Evolutionary conservation across 129 eudicot species (phyloP).

Genomic region (Flaveria robusta): DNA sequence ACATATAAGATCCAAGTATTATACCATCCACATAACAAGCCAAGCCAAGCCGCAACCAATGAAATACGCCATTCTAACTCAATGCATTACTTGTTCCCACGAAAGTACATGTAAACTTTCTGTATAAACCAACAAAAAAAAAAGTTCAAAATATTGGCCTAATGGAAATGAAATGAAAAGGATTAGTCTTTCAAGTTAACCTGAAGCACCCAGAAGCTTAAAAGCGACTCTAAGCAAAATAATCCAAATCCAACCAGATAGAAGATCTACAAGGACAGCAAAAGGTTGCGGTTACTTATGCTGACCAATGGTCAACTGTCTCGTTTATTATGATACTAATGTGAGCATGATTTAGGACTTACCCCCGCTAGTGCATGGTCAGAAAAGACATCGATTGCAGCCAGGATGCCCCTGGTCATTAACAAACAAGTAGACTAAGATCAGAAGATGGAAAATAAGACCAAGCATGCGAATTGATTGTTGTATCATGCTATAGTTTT

Average conservation of each 20-base stretch:
- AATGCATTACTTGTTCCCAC: constrained; percentile 76
- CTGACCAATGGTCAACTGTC: constrained; percentile 13
- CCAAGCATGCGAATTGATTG: background rate
- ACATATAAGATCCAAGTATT: constrained; percentile 30
- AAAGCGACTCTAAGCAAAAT: constrained; percentile 81
- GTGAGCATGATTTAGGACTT: constrained; percentile 35
- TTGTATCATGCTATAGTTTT: background rate
- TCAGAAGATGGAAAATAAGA: constrained; percentile 10
- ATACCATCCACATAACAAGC: constrained; percentile 16
- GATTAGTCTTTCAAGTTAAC: constrained; percentile 33
- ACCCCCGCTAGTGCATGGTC: constrained; percentile 89
- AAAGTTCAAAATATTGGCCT: constrained; percentile 15
- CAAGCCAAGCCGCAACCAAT: constrained; percentile 21
- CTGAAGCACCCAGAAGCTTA: constrained; percentile 99
- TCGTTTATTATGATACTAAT: background rate
- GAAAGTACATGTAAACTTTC: constrained; percentile 85
- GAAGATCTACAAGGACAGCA: constrained; percentile 59
- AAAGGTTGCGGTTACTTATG: background rate
- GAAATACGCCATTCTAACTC: background rate
- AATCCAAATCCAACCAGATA: constrained; percentile 84
- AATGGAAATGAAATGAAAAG: constrained; percentile 8
- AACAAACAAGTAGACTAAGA: constrained; percentile 13
- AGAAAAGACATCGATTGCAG: constrained; percentile 90
- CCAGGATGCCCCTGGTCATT: constrained; percentile 84
- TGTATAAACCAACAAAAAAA: constrained; percentile 40